These are phyloP conservation scores for Populus alba DNA, from an alignment of 345 rosid genomes.

Conservation along the genomic window DNA sequence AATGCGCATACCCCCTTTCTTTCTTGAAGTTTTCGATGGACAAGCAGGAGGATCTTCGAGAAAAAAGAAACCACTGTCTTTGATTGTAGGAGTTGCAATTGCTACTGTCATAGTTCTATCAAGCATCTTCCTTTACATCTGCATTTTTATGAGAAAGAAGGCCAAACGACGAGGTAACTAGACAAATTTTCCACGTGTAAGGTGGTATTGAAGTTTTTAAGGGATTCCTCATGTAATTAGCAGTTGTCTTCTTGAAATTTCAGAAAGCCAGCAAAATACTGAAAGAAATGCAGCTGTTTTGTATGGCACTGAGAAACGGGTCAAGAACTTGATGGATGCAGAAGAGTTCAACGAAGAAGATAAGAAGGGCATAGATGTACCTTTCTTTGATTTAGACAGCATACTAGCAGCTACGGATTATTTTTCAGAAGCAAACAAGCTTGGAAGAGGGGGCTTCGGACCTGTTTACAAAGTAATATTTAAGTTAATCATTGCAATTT, in stretches of 20 bases:
- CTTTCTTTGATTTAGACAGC: no score
- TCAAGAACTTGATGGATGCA: conserved; percentile 2
- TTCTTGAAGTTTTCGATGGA: background rate
- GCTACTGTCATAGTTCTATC: conserved; percentile 7
- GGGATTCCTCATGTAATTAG: background rate
- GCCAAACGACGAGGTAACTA: conserved; percentile 19
- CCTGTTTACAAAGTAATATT: no score
- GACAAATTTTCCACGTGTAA: background rate
- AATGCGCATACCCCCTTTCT: background rate
- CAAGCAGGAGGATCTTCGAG: background rate
- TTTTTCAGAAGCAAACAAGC: no score
- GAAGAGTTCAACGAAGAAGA: conserved; percentile 17
- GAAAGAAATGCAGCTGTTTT: background rate
- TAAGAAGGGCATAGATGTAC: background rate
- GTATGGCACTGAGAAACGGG: conserved; percentile 5
- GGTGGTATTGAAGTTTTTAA: background rate
- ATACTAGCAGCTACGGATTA: no score
- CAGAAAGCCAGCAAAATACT: background rate
- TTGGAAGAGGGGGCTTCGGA: no score
- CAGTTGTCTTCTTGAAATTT: background rate
- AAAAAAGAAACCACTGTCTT: background rate
- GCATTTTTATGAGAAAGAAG: conserved; percentile 5
- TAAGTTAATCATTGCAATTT: no score
- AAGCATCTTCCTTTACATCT: conserved; percentile 4
- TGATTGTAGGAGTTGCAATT: conserved; percentile 15